Evolutionary conservation across 2,329 filamentous ascomycete species (phyloP).

Genomic region (Neurospora sp.): DNA sequence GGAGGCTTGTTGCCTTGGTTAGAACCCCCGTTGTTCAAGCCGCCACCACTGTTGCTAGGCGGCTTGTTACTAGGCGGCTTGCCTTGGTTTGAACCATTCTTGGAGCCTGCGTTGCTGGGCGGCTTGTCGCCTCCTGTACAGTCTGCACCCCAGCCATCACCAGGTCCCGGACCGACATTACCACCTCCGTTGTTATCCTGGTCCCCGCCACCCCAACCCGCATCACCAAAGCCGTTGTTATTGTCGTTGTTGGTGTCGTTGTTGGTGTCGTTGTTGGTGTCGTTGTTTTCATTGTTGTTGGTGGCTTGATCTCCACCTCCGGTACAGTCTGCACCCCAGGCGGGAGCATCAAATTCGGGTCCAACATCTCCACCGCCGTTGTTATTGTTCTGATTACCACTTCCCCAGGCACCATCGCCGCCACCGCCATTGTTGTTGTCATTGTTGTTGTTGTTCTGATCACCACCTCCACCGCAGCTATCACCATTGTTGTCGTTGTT

Average conservation of each 20-base stretch:
- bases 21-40: background rate
- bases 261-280: background rate
- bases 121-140: background rate
- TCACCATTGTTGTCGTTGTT: background rate
- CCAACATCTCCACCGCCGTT: background rate
- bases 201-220: background rate
- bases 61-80: background rate
- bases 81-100: background rate
- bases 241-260: background rate
- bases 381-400: background rate
- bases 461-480: background rate
- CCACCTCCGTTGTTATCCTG: background rate
- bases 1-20: background rate
- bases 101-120: background rate
- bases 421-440: background rate
- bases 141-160: background rate
- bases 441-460: background rate
- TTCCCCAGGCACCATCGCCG: background rate
- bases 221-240: background rate
- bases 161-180: background rate
- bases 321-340: background rate
- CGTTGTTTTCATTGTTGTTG: background rate
- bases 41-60: background rate
- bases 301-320: background rate
- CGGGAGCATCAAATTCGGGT: background rate